Percentiles rank a stretch among this genome's conserved stretches.
Conservation (phyloP, 1,139 yeast genomes). For the Lodderomyces pseudojiufengensis region DNA sequence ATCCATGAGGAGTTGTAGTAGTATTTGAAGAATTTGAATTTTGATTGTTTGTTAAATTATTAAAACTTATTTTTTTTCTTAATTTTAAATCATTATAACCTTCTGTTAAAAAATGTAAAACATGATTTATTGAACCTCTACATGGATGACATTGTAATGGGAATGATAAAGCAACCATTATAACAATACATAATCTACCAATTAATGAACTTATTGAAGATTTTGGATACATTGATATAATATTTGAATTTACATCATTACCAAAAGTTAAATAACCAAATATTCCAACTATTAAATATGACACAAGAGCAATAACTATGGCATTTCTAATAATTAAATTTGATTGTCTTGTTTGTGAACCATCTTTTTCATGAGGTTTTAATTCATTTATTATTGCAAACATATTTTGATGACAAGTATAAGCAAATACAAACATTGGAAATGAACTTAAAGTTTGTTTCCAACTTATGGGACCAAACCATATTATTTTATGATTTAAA, state of each 20-base stretch:
- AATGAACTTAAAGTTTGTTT: conserved; percentile 48
- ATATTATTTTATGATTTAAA: conserved; percentile 22
- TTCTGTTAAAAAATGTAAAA: conserved; percentile 47
- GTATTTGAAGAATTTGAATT: conserved; percentile 2
- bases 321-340: conserved; percentile 54
- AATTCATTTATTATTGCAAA: conserved; percentile 83
- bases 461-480: conserved; percentile 38
- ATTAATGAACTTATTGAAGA: conserved; percentile 54
- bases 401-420: conserved; percentile 93
- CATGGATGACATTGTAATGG: conserved; percentile 82
- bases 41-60: background rate
- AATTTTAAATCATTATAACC: conserved; percentile 22
- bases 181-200: conserved; percentile 67
- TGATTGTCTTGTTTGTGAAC: conserved; percentile 51
- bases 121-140: conserved; percentile 68
- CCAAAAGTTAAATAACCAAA: conserved; percentile 90
- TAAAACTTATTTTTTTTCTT: conserved; percentile 6
- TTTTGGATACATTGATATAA: conserved; percentile 66
- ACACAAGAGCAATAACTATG: conserved; percentile 56
- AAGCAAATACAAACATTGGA: conserved; percentile 92
- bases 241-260: conserved; percentile 61
- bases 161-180: conserved; percentile 64
- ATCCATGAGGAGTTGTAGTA: conserved; percentile 11
- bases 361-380: conserved; percentile 25
- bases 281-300: conserved; percentile 70